Percentiles rank a stretch among this genome's conserved stretches.
These are phyloP conservation scores for Phytophthora hibernalis DNA, from an alignment of 352 stramenopile genomes.

Conservation along the genomic window DNA sequence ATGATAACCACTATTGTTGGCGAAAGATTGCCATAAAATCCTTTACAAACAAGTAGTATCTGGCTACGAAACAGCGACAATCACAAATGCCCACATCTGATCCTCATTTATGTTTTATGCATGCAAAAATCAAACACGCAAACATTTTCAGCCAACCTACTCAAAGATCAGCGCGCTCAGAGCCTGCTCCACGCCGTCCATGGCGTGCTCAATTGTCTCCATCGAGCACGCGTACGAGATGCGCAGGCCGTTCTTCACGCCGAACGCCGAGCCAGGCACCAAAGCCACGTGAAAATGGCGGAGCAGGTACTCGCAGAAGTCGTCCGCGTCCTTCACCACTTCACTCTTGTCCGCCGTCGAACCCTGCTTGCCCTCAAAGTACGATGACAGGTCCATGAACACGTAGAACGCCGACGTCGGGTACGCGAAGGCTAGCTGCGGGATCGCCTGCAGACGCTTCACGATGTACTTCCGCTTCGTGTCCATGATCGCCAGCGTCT, in stretches of 20 bases:
- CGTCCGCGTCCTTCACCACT: slow-evolving; percentile 59
- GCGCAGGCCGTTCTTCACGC: slow-evolving; percentile 91
- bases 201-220: slow-evolving; percentile 78
- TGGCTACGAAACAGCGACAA: too few species aligned
- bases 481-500: slow-evolving; percentile 62
- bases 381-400: slow-evolving; percentile 90
- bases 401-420: slow-evolving; percentile 97
- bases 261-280: slow-evolving; percentile 96
- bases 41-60: too few species aligned
- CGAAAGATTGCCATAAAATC: too few species aligned
- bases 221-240: slow-evolving; percentile 98
- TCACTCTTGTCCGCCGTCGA: slow-evolving; percentile 47
- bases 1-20: too few species aligned
- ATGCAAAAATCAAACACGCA: neutral
- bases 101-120: neutral
- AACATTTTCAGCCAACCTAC: neutral
- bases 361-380: slow-evolving; percentile 73
- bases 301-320: slow-evolving; percentile 94
- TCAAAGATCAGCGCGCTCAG: slow-evolving; percentile 54
- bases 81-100: too few species aligned
- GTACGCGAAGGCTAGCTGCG: slow-evolving; percentile 82
- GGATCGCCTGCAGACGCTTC: slow-evolving; percentile 79
- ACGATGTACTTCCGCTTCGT: slow-evolving; percentile 94
- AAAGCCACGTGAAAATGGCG: slow-evolving; percentile 93
- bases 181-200: slow-evolving; percentile 73